Conservation (phyloP, 2,329 filamentous ascomycete species). For the Ambrosiella beaveri region DNA sequence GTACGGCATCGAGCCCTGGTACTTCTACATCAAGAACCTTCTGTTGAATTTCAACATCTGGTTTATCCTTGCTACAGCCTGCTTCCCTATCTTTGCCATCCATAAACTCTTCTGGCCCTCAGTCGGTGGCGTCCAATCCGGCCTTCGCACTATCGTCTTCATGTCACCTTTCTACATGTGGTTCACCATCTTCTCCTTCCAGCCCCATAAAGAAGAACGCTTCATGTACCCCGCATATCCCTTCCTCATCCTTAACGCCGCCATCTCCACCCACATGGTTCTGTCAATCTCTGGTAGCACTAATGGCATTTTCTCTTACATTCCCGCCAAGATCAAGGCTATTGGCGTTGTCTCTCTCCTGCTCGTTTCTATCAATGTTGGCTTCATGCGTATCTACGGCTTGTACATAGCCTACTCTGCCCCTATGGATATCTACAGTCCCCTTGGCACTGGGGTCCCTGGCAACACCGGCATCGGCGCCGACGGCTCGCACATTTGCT, state of each 20-base stretch:
- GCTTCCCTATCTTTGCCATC: constrained; percentile 56
- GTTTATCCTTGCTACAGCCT: constrained; percentile 63
- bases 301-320: constrained; percentile 47
- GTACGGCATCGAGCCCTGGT: constrained; percentile 92
- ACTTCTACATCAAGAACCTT: constrained; percentile 87
- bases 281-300: constrained; percentile 59
- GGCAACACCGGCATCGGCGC: constrained; percentile 33
- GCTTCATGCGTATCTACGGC: constrained; percentile 56
- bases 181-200: constrained; percentile 76
- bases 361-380: constrained; percentile 45
- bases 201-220: constrained; percentile 93
- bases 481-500: constrained; percentile 57
- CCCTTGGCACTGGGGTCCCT: constrained; percentile 39
- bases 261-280: constrained; percentile 66
- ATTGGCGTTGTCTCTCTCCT: constrained; percentile 41
- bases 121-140: constrained; percentile 46
- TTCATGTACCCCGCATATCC: constrained; percentile 98
- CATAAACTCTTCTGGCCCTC: constrained; percentile 51
- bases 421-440: constrained; percentile 53
- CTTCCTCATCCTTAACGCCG: constrained; percentile 73
- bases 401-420: constrained; percentile 70
- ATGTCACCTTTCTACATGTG: constrained; percentile 83
- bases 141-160: constrained; percentile 61
- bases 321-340: constrained; percentile 62
- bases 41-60: constrained; percentile 90